Conservation (phyloP, 352 stramenopile species). For the Phytopythium sindhum region DNA sequence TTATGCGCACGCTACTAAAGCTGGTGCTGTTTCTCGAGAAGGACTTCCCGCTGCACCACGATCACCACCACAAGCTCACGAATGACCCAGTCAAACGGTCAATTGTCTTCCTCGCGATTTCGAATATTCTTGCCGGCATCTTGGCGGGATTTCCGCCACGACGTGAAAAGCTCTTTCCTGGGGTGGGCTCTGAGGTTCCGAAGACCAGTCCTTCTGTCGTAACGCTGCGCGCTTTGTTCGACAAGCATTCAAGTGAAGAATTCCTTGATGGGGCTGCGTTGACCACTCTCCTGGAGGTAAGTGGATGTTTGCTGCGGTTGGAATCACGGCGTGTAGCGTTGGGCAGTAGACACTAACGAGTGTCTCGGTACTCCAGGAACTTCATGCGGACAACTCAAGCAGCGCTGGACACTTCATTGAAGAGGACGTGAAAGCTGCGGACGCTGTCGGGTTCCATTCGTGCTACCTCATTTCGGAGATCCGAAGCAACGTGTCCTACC, state of each 20-base stretch:
- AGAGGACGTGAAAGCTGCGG: conserved; percentile 42
- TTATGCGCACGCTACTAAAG: conserved; percentile 68
- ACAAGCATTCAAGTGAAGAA: conserved; percentile 23
- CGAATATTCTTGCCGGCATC: conserved; percentile 68
- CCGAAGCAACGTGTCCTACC: conserved; percentile 31
- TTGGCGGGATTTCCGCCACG: conserved; percentile 44
- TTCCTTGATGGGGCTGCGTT: conserved; percentile 1
- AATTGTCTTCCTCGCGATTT: conserved; percentile 45
- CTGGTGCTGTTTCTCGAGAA: conserved; percentile 73
- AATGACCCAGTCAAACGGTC: conserved; percentile 14
- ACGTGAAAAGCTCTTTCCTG: conserved; percentile 52
- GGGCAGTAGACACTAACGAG: not conserved
- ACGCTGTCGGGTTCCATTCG: conserved; percentile 44
- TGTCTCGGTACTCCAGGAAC: conserved; percentile 15
- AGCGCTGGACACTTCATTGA: conserved; percentile 45
- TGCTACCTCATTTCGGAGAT: conserved; percentile 57
- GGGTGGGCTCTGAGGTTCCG: conserved; percentile 12
- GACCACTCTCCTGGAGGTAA: not conserved
- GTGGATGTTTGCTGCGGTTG: not conserved
- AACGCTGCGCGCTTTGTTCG: conserved; percentile 17
- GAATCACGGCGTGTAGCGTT: not conserved
- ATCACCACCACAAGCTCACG: conserved; percentile 4
- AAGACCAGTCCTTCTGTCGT: conserved; percentile 13
- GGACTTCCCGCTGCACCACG: conserved; percentile 34
- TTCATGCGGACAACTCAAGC: conserved; percentile 9